Percentiles rank a stretch among this genome's conserved stretches.
These are phyloP conservation scores for Fusarium sp. DNA, from an alignment of 2,329 filamentous ascomycete genomes.

Conservation along the genomic window DNA sequence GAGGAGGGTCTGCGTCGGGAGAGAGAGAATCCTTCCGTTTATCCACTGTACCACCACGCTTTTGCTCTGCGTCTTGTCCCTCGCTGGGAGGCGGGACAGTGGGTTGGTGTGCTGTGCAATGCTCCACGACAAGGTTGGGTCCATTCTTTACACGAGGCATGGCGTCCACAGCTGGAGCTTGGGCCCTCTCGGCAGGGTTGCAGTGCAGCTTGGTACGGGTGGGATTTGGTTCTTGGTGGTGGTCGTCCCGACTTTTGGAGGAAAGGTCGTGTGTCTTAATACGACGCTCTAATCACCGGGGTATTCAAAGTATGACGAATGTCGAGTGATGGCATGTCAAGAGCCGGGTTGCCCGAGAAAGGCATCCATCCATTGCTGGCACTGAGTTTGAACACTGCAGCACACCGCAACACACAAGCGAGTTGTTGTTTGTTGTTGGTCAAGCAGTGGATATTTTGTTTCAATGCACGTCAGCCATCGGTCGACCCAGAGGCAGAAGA, in stretches of 20 bases:
- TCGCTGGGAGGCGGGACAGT: constrained; percentile 23
- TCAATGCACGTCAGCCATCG: constrained; percentile 10
- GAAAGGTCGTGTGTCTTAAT: constrained; percentile 29
- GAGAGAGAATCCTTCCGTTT: constrained; percentile 21
- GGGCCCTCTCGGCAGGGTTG: constrained; percentile 32
- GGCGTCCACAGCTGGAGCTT: constrained; percentile 30
- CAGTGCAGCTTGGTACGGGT: constrained; percentile 22
- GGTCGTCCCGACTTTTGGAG: constrained; percentile 15
- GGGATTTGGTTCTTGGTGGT: constrained; percentile 36
- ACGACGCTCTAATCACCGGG: constrained; percentile 35
- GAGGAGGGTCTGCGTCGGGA: constrained; percentile 17
- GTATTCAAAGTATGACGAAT: constrained; percentile 18
- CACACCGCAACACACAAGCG: constrained; percentile 1
- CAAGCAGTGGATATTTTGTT: constrained; percentile 5
- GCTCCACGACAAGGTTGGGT: constrained; percentile 30
- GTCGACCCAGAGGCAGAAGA: constrained; percentile 5
- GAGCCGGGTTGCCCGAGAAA: not conserved
- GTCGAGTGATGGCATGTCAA: constrained; percentile 15
- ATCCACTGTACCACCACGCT: constrained; percentile 14
- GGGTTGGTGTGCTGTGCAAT: constrained; percentile 32
- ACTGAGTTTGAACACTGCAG: not conserved
- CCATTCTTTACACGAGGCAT: constrained; percentile 39
- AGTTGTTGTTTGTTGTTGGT: constrained; percentile 10
- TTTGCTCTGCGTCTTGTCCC: constrained; percentile 5
- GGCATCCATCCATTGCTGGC: constrained; percentile 5